Conservation (phyloP, 2,329 filamentous ascomycete genomes). For the Blumeria hordei region DNA sequence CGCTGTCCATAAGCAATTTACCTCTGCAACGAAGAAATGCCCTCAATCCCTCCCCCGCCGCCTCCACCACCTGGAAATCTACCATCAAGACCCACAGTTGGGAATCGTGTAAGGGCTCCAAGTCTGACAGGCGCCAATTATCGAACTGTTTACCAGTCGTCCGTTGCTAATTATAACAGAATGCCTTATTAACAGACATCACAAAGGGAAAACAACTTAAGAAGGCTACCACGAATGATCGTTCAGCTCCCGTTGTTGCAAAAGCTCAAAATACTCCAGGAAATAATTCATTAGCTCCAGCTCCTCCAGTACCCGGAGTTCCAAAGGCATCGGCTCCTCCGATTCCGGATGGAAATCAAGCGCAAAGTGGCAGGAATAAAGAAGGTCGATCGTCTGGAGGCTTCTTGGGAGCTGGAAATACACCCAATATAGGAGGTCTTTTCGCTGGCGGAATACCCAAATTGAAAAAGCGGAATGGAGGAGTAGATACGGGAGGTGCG, state of each 20-base stretch:
- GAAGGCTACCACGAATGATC: slow-evolving; percentile 77
- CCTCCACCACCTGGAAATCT: slow-evolving; percentile 36
- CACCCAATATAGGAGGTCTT: slow-evolving; percentile 65
- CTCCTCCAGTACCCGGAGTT: slow-evolving; percentile 55
- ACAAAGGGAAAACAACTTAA: slow-evolving; percentile 55
- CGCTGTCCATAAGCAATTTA: too few relatives aligned
- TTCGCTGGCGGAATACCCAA: slow-evolving; percentile 94
- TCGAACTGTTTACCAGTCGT: too few relatives aligned
- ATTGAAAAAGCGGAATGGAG: slow-evolving; percentile 64
- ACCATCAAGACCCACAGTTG: slow-evolving; percentile 31
- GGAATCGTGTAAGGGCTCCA: slow-evolving; percentile 31
- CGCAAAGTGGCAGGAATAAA: slow-evolving; percentile 66
- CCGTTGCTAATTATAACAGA: slow-evolving; percentile 24
- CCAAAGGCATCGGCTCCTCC: slow-evolving; percentile 39
- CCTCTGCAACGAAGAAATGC: slow-evolving; percentile 3
- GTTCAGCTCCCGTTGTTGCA: slow-evolving; percentile 53
- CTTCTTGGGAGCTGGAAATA: slow-evolving; percentile 25
- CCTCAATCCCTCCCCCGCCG: slow-evolving; percentile 35
- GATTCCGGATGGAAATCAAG: slow-evolving; percentile 30
- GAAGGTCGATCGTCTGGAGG: slow-evolving; percentile 22
- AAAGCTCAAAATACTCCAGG: slow-evolving; percentile 29
- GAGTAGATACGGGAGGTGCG: slow-evolving; percentile 46
- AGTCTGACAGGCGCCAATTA: too few relatives aligned
- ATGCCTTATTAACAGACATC: slow-evolving; percentile 72
- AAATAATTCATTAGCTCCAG: slow-evolving; percentile 42